A percentile compares a stretch with the other conserved stretches of the same genome.
These are phyloP conservation scores for Candida boidinii DNA, from an alignment of 805 yeast species.

Conservation along the genomic window DNA sequence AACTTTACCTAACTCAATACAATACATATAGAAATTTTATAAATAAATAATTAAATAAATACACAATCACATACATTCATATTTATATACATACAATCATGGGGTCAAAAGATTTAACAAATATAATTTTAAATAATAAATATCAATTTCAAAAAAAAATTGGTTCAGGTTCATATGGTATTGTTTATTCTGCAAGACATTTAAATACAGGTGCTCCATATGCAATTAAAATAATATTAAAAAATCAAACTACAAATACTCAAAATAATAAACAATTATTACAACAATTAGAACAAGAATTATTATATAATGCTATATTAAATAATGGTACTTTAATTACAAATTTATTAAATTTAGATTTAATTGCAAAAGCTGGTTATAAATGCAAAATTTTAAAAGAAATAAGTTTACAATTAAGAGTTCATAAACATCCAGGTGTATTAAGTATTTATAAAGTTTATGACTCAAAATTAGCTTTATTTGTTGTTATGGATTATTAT, in stretches of 20 bases:
- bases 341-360: constrained; percentile 26
- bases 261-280: constrained; percentile 21
- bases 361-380: constrained; percentile 25
- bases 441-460: constrained; percentile 68
- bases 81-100: no score
- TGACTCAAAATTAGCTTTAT: constrained; percentile 47
- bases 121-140: constrained; percentile 24
- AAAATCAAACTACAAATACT: constrained; percentile 25
- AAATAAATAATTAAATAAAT: no score
- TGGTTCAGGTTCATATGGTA: constrained; percentile 84
- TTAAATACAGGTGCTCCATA: constrained; percentile 35
- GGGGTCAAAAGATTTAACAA: constrained; percentile 21
- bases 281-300: constrained; percentile 19
- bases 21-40: no score
- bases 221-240: constrained; percentile 68
- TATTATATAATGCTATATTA: constrained; percentile 14
- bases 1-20: no score
- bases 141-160: constrained; percentile 40
- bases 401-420: constrained; percentile 62
- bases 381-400: constrained; percentile 46
- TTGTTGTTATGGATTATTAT: constrained; percentile 80
- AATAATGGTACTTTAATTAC: constrained; percentile 20
- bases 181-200: constrained; percentile 65
- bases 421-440: constrained; percentile 73
- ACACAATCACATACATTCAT: no score